Percentiles rank a stretch among this genome's conserved stretches.
phyloP scores from a whole-genome alignment of 306 rosid genomes.

The Heteromeles arbutifolia region DNA sequence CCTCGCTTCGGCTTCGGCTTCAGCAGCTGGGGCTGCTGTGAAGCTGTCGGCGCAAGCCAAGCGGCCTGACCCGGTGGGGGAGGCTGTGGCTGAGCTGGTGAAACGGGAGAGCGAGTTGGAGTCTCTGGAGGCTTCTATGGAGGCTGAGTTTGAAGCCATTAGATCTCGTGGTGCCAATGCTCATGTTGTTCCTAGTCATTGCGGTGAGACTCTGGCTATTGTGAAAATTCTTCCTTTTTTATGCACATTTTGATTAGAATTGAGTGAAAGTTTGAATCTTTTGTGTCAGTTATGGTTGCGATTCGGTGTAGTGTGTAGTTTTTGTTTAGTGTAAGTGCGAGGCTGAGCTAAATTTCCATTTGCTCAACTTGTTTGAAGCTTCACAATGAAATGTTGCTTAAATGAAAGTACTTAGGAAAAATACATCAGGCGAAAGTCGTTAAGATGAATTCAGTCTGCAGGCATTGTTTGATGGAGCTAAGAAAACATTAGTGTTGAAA shows the following conservation, averaged over 20 bases:
- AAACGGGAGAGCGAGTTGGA: constrained; percentile 50
- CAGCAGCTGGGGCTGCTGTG: constrained; percentile 20
- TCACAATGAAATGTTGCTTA: background rate
- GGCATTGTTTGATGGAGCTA: background rate
- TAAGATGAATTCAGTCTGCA: background rate
- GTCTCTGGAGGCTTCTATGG: constrained; percentile 62
- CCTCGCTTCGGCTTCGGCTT: constrained; percentile 10
- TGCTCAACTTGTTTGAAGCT: background rate
- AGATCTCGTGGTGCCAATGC: constrained; percentile 68
- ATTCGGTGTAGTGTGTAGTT: background rate
- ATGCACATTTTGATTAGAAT: background rate
- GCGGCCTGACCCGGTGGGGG: background rate
- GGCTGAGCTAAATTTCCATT: background rate
- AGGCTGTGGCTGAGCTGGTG: constrained; percentile 37
- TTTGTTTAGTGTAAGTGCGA: background rate
- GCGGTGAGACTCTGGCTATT: constrained; percentile 50
- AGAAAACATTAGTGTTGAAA: background rate
- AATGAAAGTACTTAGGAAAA: background rate
- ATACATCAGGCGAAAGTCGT: background rate
- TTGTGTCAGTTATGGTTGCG: background rate
- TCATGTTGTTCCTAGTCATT: constrained; percentile 81
- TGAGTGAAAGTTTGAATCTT: background rate
- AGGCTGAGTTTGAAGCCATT: constrained; percentile 62
- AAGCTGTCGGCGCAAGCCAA: constrained; percentile 13
- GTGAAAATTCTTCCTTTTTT: constrained; percentile 14